Evolutionary conservation across 169 alveolate species (phyloP), one percentile per base, ranked within the genome.

Genomic region (Pseudocohnilembus persalinus): DNA sequence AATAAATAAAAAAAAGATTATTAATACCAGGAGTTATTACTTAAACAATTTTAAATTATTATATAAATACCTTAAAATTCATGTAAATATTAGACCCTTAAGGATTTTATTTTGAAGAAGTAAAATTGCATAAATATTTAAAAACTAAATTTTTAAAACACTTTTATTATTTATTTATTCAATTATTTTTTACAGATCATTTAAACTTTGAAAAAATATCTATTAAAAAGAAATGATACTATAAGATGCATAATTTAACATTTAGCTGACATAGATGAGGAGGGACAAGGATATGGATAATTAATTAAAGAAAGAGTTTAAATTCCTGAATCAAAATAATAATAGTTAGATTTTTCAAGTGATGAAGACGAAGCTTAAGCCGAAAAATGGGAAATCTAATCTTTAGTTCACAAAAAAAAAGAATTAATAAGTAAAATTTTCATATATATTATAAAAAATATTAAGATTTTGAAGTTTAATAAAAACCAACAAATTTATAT

Each of bases 11-110:
- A 24, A 72, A 79, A 33, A 79, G 90, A 81, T 68, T 86, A 29
- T 34, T 86, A 1, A 80, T 80, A 32, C 80, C 87, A 68, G 90
- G 90, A 29, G 83, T 86, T 4, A 86, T 80, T 49, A 86, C 90
- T 15, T 78, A 76, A 33, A 86, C 77, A 31, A 86, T 86, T n/a
- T 33, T 86, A 74, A 86, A 81, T 29, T 86, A 80, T 25, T 86
- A 86, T 76, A 82, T 86, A 0, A 86, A 86, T 68, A 80, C 77
- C 49, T 73, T 86, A 31, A 65, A 86, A 81, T 79, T 86, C 0
- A 33, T 86, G 28, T 74, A 86, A 74, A 75, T 79, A 32, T 72
- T 86, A 6, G 90, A 86, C 80, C 84, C 87, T 32, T 79, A 86
- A 16, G 83, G 75, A 32, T 29, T 81, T 29, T 74, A 74, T 49